Conservation (phyloP, 1,139 yeast species). For the Pichia cactophila region DNA sequence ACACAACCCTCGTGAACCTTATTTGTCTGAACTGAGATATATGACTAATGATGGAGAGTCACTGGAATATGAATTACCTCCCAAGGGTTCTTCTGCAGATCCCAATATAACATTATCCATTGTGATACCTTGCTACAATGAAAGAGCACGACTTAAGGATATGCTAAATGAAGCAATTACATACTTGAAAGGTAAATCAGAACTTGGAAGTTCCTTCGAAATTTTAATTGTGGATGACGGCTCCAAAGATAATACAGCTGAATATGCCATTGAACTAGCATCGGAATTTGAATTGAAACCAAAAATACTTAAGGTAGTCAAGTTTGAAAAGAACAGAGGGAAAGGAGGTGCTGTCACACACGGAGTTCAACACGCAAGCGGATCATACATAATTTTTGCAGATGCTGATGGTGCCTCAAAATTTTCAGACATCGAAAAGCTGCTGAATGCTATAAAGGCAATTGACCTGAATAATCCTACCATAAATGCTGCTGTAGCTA, state of each 20-base stretch:
- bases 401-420: conserved; percentile 97
- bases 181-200: conserved; percentile 31
- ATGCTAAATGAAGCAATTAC: conserved; percentile 76
- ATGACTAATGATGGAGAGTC: conserved; percentile 28
- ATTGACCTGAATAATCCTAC: conserved; percentile 25
- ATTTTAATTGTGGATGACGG: conserved; percentile 89
- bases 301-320: conserved; percentile 60
- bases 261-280: conserved; percentile 66
- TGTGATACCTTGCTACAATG: conserved; percentile 89
- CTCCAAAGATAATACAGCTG: conserved; percentile 71
- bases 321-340: conserved; percentile 71
- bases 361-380: conserved; percentile 73
- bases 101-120: conserved; percentile 51
- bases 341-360: conserved; percentile 98
- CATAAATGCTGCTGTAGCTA: conserved; percentile 51
- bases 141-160: conserved; percentile 57
- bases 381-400: conserved; percentile 73
- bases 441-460: conserved; percentile 38
- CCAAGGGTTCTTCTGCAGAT: conserved; percentile 15
- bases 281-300: conserved; percentile 42
- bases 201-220: conserved; percentile 35
- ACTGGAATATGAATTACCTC: conserved; percentile 16
- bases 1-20: conserved; percentile 56
- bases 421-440: conserved; percentile 59
- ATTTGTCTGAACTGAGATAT: conserved; percentile 45